Evolutionary conservation across 2,329 filamentous ascomycete genomes (phyloP).

Genomic region (Cladophialophora exuberans): DNA sequence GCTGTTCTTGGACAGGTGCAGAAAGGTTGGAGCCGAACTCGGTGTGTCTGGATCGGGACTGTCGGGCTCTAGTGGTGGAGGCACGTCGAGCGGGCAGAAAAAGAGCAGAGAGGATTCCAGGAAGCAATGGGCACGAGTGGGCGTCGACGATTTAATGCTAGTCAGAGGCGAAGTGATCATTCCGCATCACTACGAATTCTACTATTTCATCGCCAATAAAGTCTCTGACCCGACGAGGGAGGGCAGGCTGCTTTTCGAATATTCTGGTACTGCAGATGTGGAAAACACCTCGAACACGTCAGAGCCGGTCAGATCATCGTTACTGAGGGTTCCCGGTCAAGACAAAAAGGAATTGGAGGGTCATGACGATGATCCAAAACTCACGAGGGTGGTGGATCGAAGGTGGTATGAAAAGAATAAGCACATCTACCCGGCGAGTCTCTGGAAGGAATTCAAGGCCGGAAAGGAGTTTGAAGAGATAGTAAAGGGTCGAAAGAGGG

Average conservation of each 20-base stretch:
- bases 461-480: constrained; percentile 74
- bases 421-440: constrained; percentile 94
- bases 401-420: constrained; percentile 98
- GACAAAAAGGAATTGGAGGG: constrained; percentile 70
- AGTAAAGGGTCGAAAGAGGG: constrained; percentile 71
- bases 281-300: constrained; percentile 5
- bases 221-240: constrained; percentile 68
- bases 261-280: constrained; percentile 54
- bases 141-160: constrained; percentile 93
- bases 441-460: constrained; percentile 94
- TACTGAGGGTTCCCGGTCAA: constrained; percentile 51
- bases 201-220: constrained; percentile 89
- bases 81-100: constrained; percentile 32
- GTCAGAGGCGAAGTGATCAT: constrained; percentile 90
- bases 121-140: constrained; percentile 88
- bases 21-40: constrained; percentile 84
- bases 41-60: constrained; percentile 69
- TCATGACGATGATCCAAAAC: constrained; percentile 71
- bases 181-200: constrained; percentile 97
- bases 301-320: constrained; percentile 45
- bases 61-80: constrained; percentile 30
- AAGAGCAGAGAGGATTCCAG: constrained; percentile 59
- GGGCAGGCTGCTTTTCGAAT: constrained; percentile 79
- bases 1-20: constrained; percentile 88
- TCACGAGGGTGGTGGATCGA: constrained; percentile 93